Percentiles rank a stretch among this genome's conserved stretches.
phyloP scores from a whole-genome alignment of 2,329 filamentous ascomycete species.

The Stachybotrys chartarum region DNA sequence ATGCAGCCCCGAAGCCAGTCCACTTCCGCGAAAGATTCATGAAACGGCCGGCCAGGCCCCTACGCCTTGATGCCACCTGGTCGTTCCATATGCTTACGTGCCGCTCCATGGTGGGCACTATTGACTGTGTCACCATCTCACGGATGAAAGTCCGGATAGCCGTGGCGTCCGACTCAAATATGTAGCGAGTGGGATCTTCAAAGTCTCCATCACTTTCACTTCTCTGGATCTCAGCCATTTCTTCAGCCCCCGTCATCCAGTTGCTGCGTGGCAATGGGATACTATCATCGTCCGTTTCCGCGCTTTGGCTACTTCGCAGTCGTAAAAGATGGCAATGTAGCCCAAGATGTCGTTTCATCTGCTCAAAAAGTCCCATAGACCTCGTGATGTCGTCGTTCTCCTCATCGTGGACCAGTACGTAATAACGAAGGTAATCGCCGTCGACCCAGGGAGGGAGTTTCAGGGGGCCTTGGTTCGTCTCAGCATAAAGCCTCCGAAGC shows the following conservation, averaged over 20 bases:
- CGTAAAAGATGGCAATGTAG: constrained; percentile 89
- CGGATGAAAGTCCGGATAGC: constrained; percentile 84
- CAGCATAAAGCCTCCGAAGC: constrained; percentile 73
- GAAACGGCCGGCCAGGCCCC: constrained; percentile 86
- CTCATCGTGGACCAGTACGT: constrained; percentile 93
- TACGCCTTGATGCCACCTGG: constrained; percentile 82
- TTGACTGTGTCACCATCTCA: constrained; percentile 91
- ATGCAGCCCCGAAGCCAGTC: constrained; percentile 68
- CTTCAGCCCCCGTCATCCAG: constrained; percentile 85
- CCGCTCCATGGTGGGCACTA: constrained; percentile 94
- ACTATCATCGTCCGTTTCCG: constrained; percentile 87
- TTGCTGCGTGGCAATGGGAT: constrained; percentile 73
- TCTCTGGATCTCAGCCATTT: constrained; percentile 65
- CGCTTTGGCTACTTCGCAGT: constrained; percentile 75
- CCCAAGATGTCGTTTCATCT: constrained; percentile 98
- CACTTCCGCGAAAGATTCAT: constrained; percentile 90
- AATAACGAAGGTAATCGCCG: constrained; percentile 88
- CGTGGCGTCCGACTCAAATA: constrained; percentile 87
- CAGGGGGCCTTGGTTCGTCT: constrained; percentile 71
- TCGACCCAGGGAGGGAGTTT: constrained; percentile 80
- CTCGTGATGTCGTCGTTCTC: constrained; percentile 88
- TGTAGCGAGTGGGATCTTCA: constrained; percentile 65
- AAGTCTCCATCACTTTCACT: constrained; percentile 62
- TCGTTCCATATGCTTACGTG: constrained; percentile 92
- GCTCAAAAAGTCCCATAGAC: constrained; percentile 86